phyloP scores from a whole-genome alignment of 2,329 filamentous ascomycete species.

The Ophiocordyceps camponoti-saundersi region DNA sequence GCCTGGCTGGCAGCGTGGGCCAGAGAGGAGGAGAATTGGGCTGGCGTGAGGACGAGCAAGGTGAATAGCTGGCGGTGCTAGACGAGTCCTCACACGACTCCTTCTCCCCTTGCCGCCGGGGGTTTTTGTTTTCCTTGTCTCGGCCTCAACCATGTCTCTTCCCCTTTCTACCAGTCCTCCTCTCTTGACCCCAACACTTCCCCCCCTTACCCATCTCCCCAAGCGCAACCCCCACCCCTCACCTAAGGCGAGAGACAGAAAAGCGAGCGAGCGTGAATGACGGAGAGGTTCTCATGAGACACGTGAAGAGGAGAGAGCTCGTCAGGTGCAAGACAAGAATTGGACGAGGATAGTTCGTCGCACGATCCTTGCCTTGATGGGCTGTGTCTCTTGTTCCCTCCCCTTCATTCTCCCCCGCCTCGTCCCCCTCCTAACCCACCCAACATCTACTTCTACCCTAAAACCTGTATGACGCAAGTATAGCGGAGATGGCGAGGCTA shows the following conservation, averaged over 20 bases:
- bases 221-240: neutral
- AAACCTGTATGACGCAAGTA: neutral
- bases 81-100: neutral
- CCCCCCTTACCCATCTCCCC: neutral
- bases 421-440: neutral
- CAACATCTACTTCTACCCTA: neutral
- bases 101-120: neutral
- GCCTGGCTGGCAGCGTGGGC: constrained; percentile 2
- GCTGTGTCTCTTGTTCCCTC: no score
- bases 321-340: neutral
- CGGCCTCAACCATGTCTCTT: neutral
- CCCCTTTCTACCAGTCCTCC: neutral
- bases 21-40: constrained; percentile 1
- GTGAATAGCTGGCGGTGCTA: constrained; percentile 1
- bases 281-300: neutral
- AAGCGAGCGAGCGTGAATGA: neutral
- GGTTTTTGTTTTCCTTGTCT: neutral
- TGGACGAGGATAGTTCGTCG: neutral
- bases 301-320: neutral
- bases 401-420: no score
- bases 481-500: neutral
- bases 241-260: neutral
- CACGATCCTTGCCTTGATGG: no score
- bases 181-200: neutral
- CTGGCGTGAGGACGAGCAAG: constrained; percentile 2